A percentile compares a stretch with the other conserved stretches of the same genome.
Conservation (phyloP, 2,329 filamentous ascomycete genomes). For the Leptodontidium sp. region DNA sequence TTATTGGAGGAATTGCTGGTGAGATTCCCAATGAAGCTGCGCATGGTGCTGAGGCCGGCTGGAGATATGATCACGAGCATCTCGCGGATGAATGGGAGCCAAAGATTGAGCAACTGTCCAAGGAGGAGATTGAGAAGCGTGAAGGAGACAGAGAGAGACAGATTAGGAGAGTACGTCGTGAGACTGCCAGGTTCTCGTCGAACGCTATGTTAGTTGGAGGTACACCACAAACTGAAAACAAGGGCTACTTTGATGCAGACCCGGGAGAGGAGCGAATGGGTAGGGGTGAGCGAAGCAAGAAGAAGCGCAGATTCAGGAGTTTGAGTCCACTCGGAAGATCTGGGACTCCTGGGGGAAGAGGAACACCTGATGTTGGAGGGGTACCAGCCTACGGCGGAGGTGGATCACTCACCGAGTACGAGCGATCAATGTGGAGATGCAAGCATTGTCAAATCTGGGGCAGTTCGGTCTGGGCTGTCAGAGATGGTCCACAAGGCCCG, state of each 20-base stretch:
- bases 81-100: slow-evolving; percentile 86
- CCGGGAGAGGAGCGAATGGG: slow-evolving; percentile 81
- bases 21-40: slow-evolving; percentile 92
- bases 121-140: slow-evolving; percentile 97
- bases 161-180: slow-evolving; percentile 83
- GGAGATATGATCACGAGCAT: slow-evolving; percentile 94
- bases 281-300: slow-evolving; percentile 90
- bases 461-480: slow-evolving; percentile 90
- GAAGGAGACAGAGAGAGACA: slow-evolving; percentile 94
- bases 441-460: slow-evolving; percentile 88
- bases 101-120: slow-evolving; percentile 81
- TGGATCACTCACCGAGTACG: slow-evolving; percentile 74
- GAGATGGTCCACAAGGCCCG: slow-evolving; percentile 86
- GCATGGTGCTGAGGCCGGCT: slow-evolving; percentile 83
- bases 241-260: slow-evolving; percentile 60
- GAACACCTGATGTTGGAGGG: slow-evolving; percentile 85
- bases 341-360: slow-evolving; percentile 73
- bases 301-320: slow-evolving; percentile 91
- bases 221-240: slow-evolving; percentile 63
- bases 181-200: slow-evolving; percentile 91
- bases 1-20: slow-evolving; percentile 75
- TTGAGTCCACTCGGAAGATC: slow-evolving; percentile 79
- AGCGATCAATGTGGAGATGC: slow-evolving; percentile 87
- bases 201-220: slow-evolving; percentile 82
- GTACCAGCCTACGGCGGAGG: slow-evolving; percentile 65